Evolutionary conservation across 2,329 filamentous ascomycete genomes (phyloP), one percentile per base, ranked within the genome.

Genomic region (Botryotinia calthae): DNA sequence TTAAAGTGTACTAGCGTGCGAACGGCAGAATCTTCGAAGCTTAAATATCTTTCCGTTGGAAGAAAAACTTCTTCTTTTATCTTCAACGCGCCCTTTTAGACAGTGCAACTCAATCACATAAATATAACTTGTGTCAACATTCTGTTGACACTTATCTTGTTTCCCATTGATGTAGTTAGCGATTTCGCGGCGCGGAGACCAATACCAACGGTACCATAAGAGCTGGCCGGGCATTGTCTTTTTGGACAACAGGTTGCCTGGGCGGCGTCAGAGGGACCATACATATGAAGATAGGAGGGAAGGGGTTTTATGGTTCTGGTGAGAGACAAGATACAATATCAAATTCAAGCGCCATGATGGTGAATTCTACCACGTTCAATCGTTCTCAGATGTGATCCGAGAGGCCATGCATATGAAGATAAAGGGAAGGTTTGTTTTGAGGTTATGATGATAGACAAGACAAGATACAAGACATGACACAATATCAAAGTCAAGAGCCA

Each of bases 181-280:
- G 87, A 87, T 90, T 88, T 85, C 82, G 87, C 75, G 84, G 81
- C 81, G 87, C 85, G 83, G 84, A 89, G 83, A 89, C 83, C 80
- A 83, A 84, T 79, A 79, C 79, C 77, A 77, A 78, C 79, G 86
- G 85, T 81, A 84, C 84, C 83, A 87, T 87, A 86, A 88, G 87
- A 86, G 84, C 86, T 85, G 87, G 84, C 84, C 85, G 83, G 82
- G 86, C 83, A 84, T 82, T 80, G 70, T 81, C 83, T 82, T 77
- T 72, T 75, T 70, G 73, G 73, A 79, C 76, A 79, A 80, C 75
- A 77, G 76, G 85, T 93, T 92, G 89, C 88, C 88, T 87, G 88
- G 91, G 89, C 91, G 89, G 92, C 90, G 92, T 95, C 92, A 94
- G 92, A 94, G 89, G 91, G 84, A 87, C 87, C 90, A 85, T 79